Evolutionary conservation across 345 rosid species (phyloP).

Genomic region (Eucalyptus pumila): DNA sequence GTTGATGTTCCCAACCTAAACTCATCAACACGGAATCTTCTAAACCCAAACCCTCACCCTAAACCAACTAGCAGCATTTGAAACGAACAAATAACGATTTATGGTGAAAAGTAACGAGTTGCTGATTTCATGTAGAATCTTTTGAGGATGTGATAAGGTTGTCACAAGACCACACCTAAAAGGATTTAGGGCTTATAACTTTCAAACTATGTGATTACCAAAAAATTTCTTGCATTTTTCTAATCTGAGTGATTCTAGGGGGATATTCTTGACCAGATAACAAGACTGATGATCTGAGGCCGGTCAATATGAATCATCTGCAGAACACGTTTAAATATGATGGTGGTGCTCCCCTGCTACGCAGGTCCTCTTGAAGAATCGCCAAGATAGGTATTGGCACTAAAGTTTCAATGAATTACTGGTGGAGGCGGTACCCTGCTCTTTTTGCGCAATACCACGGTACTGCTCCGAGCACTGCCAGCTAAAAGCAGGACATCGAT

Average conservation of each 20-base stretch:
- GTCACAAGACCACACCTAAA: neutral
- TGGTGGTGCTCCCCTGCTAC: neutral
- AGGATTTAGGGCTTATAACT: neutral
- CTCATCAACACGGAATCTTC: no score
- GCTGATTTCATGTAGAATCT: neutral
- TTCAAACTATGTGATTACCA: neutral
- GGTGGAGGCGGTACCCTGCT: conserved; percentile 48
- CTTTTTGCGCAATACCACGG: conserved; percentile 51
- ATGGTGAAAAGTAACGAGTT: neutral
- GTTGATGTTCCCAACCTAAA: no score
- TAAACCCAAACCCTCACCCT: no score
- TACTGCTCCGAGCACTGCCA: conserved; percentile 70
- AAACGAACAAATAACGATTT: no score
- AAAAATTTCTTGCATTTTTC: no score
- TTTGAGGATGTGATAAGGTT: neutral
- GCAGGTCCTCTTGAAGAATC: conserved; percentile 26
- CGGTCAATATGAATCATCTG: neutral
- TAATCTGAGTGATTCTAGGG: neutral
- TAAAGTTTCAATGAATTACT: conserved; percentile 71
- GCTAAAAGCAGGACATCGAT: conserved; percentile 20
- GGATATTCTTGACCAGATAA: neutral
- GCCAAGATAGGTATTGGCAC: conserved; percentile 73
- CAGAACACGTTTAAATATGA: neutral
- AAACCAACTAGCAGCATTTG: no score
- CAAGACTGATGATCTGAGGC: neutral